Conservation (phyloP, 2,329 filamentous ascomycete species). For the Amauroascus niger region DNA sequence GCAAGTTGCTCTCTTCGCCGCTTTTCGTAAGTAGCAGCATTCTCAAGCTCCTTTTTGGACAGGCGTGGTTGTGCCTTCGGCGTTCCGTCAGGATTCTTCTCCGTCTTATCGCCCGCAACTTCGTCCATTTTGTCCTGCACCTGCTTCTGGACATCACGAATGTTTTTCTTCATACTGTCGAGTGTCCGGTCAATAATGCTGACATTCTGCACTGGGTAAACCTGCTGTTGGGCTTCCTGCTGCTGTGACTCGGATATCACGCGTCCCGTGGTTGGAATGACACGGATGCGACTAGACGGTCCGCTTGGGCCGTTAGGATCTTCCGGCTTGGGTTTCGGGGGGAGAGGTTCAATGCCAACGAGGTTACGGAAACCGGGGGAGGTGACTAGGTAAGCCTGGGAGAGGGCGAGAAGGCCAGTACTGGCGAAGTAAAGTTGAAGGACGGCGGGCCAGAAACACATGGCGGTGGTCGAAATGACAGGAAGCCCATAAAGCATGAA, state of each 20-base stretch:
- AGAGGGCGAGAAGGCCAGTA: conserved; percentile 29
- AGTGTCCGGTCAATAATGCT: conserved; percentile 31
- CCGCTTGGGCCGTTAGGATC: neutral
- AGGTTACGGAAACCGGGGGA: conserved; percentile 25
- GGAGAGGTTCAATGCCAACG: conserved; percentile 23
- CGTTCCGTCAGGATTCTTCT: conserved; percentile 21
- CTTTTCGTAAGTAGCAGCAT: conserved; percentile 25
- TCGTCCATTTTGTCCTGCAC: conserved; percentile 19
- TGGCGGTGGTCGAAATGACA: conserved; percentile 44
- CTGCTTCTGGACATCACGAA: conserved; percentile 22
- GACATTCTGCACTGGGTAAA: conserved; percentile 14
- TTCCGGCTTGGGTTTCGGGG: neutral
- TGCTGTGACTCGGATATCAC: conserved; percentile 14
- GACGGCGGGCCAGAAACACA: conserved; percentile 45
- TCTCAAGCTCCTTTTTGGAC: conserved; percentile 27
- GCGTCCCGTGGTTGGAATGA: conserved; percentile 5
- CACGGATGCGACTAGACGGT: conserved; percentile 10
- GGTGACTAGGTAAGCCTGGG: conserved; percentile 41
- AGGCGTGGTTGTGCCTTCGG: conserved; percentile 19
- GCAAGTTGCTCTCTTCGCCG: conserved; percentile 23
- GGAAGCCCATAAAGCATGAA: conserved; percentile 42
- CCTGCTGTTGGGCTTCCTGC: conserved; percentile 12
- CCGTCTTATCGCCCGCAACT: conserved; percentile 19
- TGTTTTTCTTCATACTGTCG: conserved; percentile 25
- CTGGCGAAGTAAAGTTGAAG: conserved; percentile 55